Conservation (phyloP, 495 filamentous ascomycete genomes). For the Aspergillus hancockii region DNA sequence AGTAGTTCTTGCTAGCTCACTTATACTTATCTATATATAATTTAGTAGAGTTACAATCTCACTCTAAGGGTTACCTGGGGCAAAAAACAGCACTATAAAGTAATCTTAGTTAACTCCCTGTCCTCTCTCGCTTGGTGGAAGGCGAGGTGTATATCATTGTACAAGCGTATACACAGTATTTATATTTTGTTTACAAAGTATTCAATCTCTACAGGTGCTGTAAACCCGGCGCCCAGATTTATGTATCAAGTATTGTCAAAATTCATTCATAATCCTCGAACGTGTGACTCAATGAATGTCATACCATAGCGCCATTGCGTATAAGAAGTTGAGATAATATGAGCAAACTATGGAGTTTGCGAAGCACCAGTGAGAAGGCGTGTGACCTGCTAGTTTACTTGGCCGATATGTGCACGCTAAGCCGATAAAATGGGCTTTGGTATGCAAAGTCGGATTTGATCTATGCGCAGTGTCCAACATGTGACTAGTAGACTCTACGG, state of each 20-base stretch:
- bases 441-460: no score
- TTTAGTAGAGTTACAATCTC: background rate
- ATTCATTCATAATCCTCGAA: background rate
- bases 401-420: no score
- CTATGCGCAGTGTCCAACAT: no score
- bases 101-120: background rate
- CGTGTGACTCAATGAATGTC: background rate
- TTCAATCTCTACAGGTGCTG: background rate
- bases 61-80: background rate
- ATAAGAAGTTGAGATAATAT: background rate
- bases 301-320: background rate
- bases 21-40: slow-evolving; percentile 1
- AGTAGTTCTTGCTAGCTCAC: background rate
- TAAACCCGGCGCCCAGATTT: background rate
- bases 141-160: background rate
- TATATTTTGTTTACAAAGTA: background rate
- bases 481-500: no score
- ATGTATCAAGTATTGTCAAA: no score
- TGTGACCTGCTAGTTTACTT: no score
- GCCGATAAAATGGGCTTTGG: no score
- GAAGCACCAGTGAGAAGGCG: background rate
- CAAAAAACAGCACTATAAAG: background rate
- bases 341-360: slow-evolving; percentile 1
- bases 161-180: background rate
- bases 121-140: background rate